Conservation (phyloP, 345 rosid species). For the Citrus sp. region DNA sequence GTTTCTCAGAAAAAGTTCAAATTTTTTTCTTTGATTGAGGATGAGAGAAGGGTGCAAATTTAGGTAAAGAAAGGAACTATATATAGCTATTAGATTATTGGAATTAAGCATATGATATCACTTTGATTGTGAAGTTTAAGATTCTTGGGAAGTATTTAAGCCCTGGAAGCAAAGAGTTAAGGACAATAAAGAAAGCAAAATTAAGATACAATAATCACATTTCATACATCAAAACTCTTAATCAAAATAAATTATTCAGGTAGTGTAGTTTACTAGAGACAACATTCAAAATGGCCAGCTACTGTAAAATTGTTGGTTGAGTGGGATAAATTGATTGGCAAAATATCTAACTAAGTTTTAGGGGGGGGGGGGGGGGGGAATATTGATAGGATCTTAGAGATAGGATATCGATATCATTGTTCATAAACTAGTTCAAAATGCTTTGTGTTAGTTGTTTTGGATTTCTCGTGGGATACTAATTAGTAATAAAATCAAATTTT, state of each 20-base stretch:
- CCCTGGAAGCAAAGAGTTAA: conserved; percentile 18
- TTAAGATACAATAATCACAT: not conserved
- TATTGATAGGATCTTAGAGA: no score
- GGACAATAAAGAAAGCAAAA: conserved; percentile 5
- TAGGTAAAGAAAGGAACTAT: not conserved
- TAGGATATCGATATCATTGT: no score
- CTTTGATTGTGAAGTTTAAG: conserved; percentile 24
- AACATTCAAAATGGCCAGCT: not conserved
- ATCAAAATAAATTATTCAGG: not conserved
- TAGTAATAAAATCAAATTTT: no score
- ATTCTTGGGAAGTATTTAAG: conserved; percentile 18
- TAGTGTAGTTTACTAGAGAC: no score
- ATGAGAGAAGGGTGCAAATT: not conserved
- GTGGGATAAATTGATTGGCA: no score
- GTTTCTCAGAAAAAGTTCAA: not conserved
- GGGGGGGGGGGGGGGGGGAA: fast-evolving
- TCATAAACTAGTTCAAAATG: no score
- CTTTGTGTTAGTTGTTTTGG: no score
- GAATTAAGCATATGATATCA: conserved; percentile 1
- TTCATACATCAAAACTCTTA: not conserved
- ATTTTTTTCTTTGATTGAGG: not conserved
- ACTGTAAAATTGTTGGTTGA: no score
- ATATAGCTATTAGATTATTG: not conserved
- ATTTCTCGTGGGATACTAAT: no score
- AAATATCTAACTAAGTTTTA: no score